Conservation (phyloP, 306 rosid species). For the Delonix regia region DNA sequence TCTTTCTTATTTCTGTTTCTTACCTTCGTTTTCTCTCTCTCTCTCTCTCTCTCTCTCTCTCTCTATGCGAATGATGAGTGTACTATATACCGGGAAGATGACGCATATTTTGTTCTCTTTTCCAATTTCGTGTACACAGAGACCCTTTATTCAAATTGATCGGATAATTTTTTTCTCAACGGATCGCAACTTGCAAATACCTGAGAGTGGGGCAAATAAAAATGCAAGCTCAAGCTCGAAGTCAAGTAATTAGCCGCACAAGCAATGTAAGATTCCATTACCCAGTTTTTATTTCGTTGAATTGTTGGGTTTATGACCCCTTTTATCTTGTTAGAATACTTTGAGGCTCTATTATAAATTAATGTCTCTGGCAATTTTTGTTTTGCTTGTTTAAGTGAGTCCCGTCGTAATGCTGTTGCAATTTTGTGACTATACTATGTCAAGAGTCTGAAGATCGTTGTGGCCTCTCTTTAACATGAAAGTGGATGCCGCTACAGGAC, state of each 20-base stretch:
- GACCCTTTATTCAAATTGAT: too few species aligned
- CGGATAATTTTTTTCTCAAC: too few species aligned
- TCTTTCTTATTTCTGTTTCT: too few species aligned
- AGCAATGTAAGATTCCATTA: conserved; percentile 1
- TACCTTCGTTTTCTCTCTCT: too few species aligned
- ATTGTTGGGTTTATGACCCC: background rate
- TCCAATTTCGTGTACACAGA: too few species aligned
- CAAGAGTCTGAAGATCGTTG: background rate
- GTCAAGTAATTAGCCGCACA: background rate
- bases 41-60: too few species aligned
- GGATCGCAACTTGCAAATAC: too few species aligned
- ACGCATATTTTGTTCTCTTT: too few species aligned
- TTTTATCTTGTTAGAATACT: background rate
- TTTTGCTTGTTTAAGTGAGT: background rate
- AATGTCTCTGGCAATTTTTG: background rate
- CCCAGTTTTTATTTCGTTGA: background rate
- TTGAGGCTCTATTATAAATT: background rate
- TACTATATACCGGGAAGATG: too few species aligned
- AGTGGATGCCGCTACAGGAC: too few species aligned
- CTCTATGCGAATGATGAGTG: too few species aligned
- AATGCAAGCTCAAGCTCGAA: conserved; percentile 16
- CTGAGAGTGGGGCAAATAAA: too few species aligned
- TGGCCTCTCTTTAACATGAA: background rate
- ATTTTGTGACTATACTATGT: background rate
- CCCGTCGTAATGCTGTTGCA: background rate